Conservation (phyloP, 2,329 filamentous ascomycete genomes). For the Talaromyces verruculosus region DNA sequence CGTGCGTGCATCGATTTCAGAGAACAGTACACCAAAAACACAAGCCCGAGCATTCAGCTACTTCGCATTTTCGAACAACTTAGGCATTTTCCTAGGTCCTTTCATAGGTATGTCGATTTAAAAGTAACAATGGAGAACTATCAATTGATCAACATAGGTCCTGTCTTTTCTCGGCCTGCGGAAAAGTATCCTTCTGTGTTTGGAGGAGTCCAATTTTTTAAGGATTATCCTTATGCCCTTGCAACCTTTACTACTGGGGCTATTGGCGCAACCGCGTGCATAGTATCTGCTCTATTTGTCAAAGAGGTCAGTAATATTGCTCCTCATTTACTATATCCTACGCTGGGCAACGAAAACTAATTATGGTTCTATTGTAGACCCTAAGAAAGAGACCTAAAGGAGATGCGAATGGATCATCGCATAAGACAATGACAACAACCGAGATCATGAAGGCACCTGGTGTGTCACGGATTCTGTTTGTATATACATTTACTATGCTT, state of each 20-base stretch:
- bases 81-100: slow-evolving; percentile 73
- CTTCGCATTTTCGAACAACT: slow-evolving; percentile 72
- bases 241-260: slow-evolving; percentile 59
- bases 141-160: slow-evolving; percentile 49
- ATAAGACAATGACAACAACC: slow-evolving; percentile 12
- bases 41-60: slow-evolving; percentile 73
- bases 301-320: slow-evolving; percentile 51
- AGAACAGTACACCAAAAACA: slow-evolving; percentile 67
- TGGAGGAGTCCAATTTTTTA: slow-evolving; percentile 57
- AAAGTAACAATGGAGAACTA: background rate
- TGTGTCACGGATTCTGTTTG: slow-evolving; percentile 64
- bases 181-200: slow-evolving; percentile 63
- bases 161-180: slow-evolving; percentile 66
- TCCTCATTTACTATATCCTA: slow-evolving; percentile 24
- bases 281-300: slow-evolving; percentile 57
- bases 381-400: slow-evolving; percentile 32
- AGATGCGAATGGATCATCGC: background rate
- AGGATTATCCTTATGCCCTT: slow-evolving; percentile 65
- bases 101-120: slow-evolving; percentile 49
- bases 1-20: slow-evolving; percentile 73
- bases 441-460: slow-evolving; percentile 63
- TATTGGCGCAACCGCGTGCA: slow-evolving; percentile 55
- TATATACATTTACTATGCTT: slow-evolving; percentile 66
- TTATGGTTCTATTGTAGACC: slow-evolving; percentile 27
- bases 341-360: background rate